Evolutionary conservation across 208 protist species (phyloP), one percentile per base, ranked within the genome.

Genomic region (Crithidia expoeki): DNA sequence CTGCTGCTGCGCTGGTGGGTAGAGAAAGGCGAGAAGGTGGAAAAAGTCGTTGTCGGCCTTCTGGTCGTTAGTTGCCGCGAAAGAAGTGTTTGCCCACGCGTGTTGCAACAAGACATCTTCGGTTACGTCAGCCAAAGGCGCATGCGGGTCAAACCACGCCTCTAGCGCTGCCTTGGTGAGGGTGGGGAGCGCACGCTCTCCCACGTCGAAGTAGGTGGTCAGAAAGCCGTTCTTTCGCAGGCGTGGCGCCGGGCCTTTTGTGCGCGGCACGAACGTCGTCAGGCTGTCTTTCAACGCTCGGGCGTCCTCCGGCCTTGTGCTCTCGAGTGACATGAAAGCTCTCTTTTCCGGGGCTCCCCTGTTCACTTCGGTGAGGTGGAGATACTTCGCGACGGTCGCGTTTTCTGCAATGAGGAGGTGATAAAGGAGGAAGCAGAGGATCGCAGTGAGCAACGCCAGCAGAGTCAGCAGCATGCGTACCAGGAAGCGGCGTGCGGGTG

Each of bases 1-100:
- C 14, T 63, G 56, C 23, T 72, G 79, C 62, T 86, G 78, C 52
- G 25, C 7, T 16, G 86, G 81, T 12, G 84, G 81, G 66, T 78
- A 71, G 14, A 87, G 58, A 51, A 84, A 75, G n/a, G 77, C 44
- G 17, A 83, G 53, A 1, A 42, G 27, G 30, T 79, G 56, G 47
- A 78, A 69, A n/a, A 79, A 21, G 19, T 70, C 53, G 0, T 33
- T 33, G 16, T 79, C 61, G 1, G 23, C 28, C 2, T 55, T 32
- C 27, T 47, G n/a, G 12, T 49, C 11, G 6, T 19, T 28, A n/a
- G n/a, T n/a, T n/a, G n/a, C n/a, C n/a, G n/a, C n/a, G n/a, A n/a
- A n/a, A n/a, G n/a, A n/a, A n/a, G n/a, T 53, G 25, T 30, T 55
- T 25, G 23, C 47, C 64, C 36, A 33, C 12, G 61, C 53, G 34